These are phyloP conservation scores for Selaginella tamariscina DNA, from an alignment of 75 land plant genomes.

Conservation along the genomic window DNA sequence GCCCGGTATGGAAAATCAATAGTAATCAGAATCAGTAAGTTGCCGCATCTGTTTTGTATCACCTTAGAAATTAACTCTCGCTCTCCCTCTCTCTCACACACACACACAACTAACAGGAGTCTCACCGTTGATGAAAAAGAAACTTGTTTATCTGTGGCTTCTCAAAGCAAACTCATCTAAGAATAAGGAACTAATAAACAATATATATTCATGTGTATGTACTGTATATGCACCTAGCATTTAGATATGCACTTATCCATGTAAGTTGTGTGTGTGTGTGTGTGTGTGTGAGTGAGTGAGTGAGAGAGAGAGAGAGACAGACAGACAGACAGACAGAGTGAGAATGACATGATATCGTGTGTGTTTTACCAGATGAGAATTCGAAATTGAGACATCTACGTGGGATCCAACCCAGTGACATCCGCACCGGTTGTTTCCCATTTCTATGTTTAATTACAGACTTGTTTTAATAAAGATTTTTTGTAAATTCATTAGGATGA, in stretches of 20 bases:
- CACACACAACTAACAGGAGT: no score
- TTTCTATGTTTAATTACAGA: slow-evolving; percentile 37
- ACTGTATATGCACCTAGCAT: no score
- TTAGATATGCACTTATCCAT: no score
- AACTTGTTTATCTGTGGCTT: slow-evolving; percentile 51
- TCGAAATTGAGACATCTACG: slow-evolving; percentile 53
- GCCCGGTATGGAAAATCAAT: slow-evolving; percentile 89
- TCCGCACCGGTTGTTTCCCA: slow-evolving; percentile 28
- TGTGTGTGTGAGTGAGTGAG: no score
- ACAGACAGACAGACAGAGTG: no score
- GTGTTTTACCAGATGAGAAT: slow-evolving; percentile 42
- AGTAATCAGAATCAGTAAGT: slow-evolving; percentile 56
- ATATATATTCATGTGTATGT: no score
- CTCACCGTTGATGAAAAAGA: slow-evolving; percentile 78
- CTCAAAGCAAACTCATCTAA: slow-evolving; percentile 50
- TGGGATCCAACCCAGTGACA: slow-evolving; percentile 41
- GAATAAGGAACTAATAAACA: background rate
- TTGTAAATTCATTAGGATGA: background rate
- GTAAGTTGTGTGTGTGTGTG: no score
- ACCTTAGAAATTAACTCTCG: slow-evolving; percentile 1
- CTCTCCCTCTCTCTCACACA: background rate
- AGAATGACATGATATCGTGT: background rate
- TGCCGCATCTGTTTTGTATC: slow-evolving; percentile 51
- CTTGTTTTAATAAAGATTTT: background rate
- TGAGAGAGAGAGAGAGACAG: no score